Conservation (phyloP, 2,329 filamentous ascomycete species). For the Aspergillus glaucus region DNA sequence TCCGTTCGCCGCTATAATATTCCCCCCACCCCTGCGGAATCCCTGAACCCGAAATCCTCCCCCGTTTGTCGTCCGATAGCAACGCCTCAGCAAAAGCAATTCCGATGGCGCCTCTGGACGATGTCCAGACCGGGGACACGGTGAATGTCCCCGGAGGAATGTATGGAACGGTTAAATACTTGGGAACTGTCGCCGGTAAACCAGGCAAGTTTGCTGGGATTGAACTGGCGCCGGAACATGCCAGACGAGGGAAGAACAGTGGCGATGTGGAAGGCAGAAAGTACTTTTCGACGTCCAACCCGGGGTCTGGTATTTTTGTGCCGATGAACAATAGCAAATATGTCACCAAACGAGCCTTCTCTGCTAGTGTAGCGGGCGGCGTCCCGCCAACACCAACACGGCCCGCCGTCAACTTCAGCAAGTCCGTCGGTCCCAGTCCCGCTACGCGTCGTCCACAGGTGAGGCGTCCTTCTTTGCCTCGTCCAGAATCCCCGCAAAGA, state of each 20-base stretch:
- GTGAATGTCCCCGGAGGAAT: constrained; percentile 94
- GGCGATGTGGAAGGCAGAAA: constrained; percentile 81
- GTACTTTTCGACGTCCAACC: constrained; percentile 74
- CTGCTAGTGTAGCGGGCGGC: constrained; percentile 26
- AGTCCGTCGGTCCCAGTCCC: constrained; percentile 70
- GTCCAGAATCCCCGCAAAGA: constrained; percentile 72
- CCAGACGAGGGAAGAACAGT: constrained; percentile 82
- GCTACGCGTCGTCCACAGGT: constrained; percentile 63
- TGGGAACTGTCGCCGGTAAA: constrained; percentile 81
- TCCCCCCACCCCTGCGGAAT: neutral
- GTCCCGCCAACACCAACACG: constrained; percentile 65
- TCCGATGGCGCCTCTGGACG: constrained; percentile 35
- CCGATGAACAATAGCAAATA: constrained; percentile 69
- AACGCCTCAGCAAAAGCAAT: neutral
- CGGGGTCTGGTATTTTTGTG: constrained; percentile 88
- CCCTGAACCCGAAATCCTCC: neutral
- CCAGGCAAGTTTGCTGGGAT: constrained; percentile 88
- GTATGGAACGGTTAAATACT: constrained; percentile 81
- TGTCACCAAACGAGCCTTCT: constrained; percentile 53
- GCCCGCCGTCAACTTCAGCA: constrained; percentile 73
- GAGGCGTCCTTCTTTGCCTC: constrained; percentile 67
- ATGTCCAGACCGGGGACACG: constrained; percentile 68
- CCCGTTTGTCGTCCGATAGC: constrained; percentile 1
- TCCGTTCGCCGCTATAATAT: neutral
- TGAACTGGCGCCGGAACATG: constrained; percentile 76